Base-by-base conservation (phyloP, 305 asterid species). In the Vinca major region DNA sequence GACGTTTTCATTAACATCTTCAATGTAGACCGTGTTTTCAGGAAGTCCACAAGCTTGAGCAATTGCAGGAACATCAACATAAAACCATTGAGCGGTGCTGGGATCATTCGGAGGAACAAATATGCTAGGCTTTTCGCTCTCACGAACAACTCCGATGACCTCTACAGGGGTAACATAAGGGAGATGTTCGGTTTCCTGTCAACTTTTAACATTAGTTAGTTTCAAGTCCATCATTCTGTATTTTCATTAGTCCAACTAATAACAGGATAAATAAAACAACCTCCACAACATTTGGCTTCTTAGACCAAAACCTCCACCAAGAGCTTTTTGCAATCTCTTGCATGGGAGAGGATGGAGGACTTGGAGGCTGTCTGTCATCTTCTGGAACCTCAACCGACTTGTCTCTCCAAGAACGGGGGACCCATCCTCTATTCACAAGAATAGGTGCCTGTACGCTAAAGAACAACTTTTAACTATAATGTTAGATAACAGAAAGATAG, bases 371-470 rank as follows among this genome's bases (percentile, higher is more conserved):
- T 36, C 40, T 69, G 17, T 71, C 78, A 66, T 68, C 80, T 44
- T 80, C 75, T 36, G 81, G 73, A 69, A 74, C 77, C 65, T 74
- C 75, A 57, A 80, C 60, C 57, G 85, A 83, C 80, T 83, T 80
- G 78, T 92, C 91, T 76, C 97, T 87, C 98, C 97, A 92, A 73
- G 89, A 80, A 66, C 95, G 89, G 1, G 97, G 98, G 41, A 92
- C 97, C 98, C 97, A 92, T 71, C 98, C 98, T 84, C 98, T 87
- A 72, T 92, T 92, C 69, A 92, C 97, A 58, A 92, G 84, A 71
- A 92, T 75, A 60, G 96, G 91, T 20, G 82, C 64, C 75, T 74
- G 90, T 69, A 81, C 60, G 47, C 97, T 92, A 92, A 75, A 71
- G 77, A 79, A 81, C 72, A 79, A 67, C 53, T 55, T 45, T 80